A percentile compares a stretch with the other conserved stretches of the same genome.
Conservation (phyloP, 73 alveolate species). For the Tetrahymena malaccensis region DNA sequence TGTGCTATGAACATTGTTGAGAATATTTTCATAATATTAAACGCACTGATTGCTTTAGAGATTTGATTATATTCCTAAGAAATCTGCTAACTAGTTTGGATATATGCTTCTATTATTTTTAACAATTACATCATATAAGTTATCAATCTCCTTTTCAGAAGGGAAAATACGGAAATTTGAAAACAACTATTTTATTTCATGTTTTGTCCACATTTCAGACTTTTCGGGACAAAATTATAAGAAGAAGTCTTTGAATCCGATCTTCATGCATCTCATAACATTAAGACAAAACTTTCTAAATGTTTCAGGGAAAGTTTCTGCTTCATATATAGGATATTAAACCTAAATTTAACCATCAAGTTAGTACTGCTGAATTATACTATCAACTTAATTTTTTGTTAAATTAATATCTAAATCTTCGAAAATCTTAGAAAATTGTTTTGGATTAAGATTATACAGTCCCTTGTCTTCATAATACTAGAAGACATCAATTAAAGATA, state of each 20-base stretch:
- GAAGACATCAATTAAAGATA: background rate
- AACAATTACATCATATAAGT: background rate
- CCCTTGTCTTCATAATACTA: background rate
- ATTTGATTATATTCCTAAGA: background rate
- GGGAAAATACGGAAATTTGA: background rate
- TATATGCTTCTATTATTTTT: background rate
- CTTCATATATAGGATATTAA: background rate
- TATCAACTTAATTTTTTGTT: background rate
- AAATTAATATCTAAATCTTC: background rate
- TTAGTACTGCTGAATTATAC: background rate
- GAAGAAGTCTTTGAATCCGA: background rate
- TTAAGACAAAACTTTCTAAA: background rate
- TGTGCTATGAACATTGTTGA: background rate
- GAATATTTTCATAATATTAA: background rate
- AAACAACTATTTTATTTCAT: background rate
- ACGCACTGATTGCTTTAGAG: background rate
- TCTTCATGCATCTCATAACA: background rate
- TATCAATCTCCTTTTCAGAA: background rate
- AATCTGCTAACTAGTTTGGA: background rate
- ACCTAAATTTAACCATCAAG: background rate
- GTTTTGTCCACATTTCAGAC: background rate
- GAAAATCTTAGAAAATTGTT: background rate
- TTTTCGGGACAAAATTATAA: background rate
- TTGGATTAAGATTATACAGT: background rate
- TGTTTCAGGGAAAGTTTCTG: background rate